Evolutionary conservation across 2,329 filamentous ascomycete genomes (phyloP).

Genomic region (Fusarium lyarnte): DNA sequence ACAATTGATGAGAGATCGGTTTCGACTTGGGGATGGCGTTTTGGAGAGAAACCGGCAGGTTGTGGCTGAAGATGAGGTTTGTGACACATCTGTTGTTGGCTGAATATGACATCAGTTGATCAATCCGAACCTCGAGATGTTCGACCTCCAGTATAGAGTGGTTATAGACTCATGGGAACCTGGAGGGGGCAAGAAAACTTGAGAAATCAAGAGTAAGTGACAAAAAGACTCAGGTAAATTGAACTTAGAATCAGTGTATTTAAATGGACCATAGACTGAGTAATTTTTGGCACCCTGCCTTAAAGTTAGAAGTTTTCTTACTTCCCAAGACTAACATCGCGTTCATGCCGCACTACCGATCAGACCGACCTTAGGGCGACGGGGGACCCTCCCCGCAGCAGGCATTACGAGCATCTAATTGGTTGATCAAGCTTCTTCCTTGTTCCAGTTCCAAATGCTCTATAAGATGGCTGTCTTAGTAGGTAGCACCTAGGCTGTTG

Average conservation of each 20-base stretch:
- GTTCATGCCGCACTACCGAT: slow-evolving; percentile 23
- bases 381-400: neutral
- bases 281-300: neutral
- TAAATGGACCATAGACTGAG: neutral
- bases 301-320: neutral
- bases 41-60: neutral
- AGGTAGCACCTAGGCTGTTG: neutral
- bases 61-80: slow-evolving; percentile 1
- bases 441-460: neutral
- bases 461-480: neutral
- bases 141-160: neutral
- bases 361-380: neutral
- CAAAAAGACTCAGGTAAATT: neutral
- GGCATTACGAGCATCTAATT: slow-evolving; percentile 3
- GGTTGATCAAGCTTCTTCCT: neutral
- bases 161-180: neutral
- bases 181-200: neutral
- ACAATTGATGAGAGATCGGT: neutral
- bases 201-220: neutral
- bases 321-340: neutral
- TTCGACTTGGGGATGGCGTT: neutral
- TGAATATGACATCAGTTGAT: slow-evolving; percentile 9
- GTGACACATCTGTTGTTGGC: neutral
- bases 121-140: neutral
- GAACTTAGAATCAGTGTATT: neutral